phyloP scores from a whole-genome alignment of 352 stramenopile genomes.

The Achlya hypogyna region DNA sequence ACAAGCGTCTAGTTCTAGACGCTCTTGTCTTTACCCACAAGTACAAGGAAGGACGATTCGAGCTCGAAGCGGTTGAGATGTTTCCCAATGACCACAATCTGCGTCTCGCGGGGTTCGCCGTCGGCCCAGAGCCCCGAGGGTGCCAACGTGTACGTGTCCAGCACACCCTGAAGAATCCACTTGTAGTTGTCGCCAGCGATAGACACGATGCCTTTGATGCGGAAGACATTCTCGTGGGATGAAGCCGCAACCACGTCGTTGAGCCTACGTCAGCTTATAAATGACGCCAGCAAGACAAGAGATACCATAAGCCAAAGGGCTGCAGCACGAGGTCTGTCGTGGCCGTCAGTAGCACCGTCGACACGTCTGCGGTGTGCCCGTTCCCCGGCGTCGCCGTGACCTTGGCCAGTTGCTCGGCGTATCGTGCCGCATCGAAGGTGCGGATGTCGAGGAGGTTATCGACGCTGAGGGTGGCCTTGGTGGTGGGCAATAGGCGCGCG shows the following conservation, averaged over 20 bases:
- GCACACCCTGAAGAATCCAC: conserved; percentile 73
- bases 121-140: not conserved
- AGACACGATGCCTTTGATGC: conserved; percentile 61
- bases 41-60: not conserved
- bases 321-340: conserved; percentile 36
- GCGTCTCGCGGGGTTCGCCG: not conserved
- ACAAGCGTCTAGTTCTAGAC: no score
- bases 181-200: conserved; percentile 45
- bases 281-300: no score
- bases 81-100: conserved; percentile 16
- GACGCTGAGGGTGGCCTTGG: conserved; percentile 43
- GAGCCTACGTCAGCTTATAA: conserved; percentile 24
- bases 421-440: conserved; percentile 60
- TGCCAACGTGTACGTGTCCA: conserved; percentile 63
- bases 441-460: conserved; percentile 50
- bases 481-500: conserved; percentile 25
- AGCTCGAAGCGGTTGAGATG: not conserved
- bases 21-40: not conserved
- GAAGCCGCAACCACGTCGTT: conserved; percentile 33
- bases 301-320: conserved; percentile 48
- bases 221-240: conserved; percentile 14
- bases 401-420: conserved; percentile 24
- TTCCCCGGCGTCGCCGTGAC: conserved; percentile 20
- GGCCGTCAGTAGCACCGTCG: conserved; percentile 47
- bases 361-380: conserved; percentile 44